Conservation (phyloP, 441 rosid genomes). For the Metrosideros polymorpha region DNA sequence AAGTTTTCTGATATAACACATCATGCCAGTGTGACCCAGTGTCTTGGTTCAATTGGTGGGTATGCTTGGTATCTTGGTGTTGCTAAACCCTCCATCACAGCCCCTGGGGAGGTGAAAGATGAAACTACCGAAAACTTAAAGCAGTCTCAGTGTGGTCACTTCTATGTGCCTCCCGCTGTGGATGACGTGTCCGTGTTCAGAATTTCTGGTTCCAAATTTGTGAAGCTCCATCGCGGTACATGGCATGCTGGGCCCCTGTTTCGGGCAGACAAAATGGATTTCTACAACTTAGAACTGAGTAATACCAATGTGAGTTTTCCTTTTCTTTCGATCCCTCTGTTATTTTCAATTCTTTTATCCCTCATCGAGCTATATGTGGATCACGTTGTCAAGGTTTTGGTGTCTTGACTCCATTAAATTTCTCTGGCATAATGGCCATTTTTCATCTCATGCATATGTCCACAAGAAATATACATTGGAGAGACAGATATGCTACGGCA, state of each 20-base stretch:
- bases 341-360: neutral
- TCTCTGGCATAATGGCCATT: neutral
- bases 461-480: neutral
- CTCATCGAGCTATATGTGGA: neutral
- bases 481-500: neutral
- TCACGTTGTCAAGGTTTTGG: neutral
- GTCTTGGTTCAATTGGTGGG: conserved; percentile 78
- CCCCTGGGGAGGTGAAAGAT: conserved; percentile 7
- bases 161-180: conserved; percentile 49
- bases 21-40: conserved; percentile 81
- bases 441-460: neutral
- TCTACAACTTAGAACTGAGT: conserved; percentile 73
- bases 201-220: conserved; percentile 56
- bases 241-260: conserved; percentile 92
- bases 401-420: neutral
- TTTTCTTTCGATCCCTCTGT: neutral
- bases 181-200: conserved; percentile 52
- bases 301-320: conserved; percentile 55
- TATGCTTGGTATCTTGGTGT: conserved; percentile 79
- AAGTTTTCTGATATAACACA: conserved; percentile 49
- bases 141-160: conserved; percentile 42
- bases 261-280: conserved; percentile 40
- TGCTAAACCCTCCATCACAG: conserved; percentile 49
- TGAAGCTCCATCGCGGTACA: conserved; percentile 54
- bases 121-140: neutral